These are phyloP conservation scores for Pterocarpus macrocarpus DNA, from an alignment of 306 rosid species.

Conservation along the genomic window DNA sequence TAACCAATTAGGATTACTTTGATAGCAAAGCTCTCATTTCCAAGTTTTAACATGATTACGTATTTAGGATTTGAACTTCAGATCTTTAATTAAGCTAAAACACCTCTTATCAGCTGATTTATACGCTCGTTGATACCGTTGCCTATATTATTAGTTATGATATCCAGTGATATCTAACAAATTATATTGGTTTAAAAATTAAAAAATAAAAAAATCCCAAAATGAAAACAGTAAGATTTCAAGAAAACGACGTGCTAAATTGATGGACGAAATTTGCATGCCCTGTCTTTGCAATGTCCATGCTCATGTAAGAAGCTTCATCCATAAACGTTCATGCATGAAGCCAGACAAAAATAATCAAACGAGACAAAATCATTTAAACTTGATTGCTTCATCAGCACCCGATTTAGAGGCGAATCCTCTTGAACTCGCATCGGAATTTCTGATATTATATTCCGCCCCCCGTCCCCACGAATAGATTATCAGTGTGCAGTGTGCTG, in stretches of 20 bases:
- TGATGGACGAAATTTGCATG: not conserved
- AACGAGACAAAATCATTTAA: not conserved
- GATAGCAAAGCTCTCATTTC: no score
- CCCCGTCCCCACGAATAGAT: slow-evolving; percentile 21
- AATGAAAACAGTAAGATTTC: slow-evolving; percentile 15
- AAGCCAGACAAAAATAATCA: slow-evolving; percentile 9
- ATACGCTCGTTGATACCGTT: no score
- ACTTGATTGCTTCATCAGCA: not conserved
- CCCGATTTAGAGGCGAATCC: not conserved
- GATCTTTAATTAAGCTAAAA: no score
- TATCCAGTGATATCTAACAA: no score
- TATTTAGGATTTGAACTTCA: no score
- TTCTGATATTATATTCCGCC: slow-evolving; percentile 16
- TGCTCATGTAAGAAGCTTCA: slow-evolving; percentile 33
- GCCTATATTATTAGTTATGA: no score
- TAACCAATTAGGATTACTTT: no score
- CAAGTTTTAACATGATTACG: no score
- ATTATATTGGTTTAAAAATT: no score
- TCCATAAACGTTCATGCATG: not conserved
- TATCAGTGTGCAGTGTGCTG: not conserved
- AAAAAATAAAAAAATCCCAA: no score
- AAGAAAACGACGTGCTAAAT: slow-evolving; percentile 10
- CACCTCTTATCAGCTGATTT: no score
- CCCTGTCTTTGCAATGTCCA: not conserved
- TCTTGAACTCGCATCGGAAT: not conserved